Conservation (phyloP, 768 basidiomycete species). For the Lactifluus pinguis region DNA sequence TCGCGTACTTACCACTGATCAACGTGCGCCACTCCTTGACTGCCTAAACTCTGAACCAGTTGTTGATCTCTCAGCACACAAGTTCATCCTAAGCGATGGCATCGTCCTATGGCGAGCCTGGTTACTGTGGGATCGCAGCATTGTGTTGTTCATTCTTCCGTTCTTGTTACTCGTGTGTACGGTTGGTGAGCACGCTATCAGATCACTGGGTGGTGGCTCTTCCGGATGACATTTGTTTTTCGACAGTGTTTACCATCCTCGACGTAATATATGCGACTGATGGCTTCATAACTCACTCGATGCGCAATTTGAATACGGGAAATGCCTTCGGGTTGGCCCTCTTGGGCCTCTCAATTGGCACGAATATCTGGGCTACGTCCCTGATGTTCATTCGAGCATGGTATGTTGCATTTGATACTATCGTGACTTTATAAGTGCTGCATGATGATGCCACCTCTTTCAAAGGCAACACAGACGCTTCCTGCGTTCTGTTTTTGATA, state of each 20-base stretch:
- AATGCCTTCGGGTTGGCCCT: neutral
- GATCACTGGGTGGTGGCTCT: neutral
- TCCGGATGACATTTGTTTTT: neutral
- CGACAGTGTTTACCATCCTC: neutral
- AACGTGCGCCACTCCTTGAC: neutral
- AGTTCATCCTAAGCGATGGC: slow-evolving; percentile 1
- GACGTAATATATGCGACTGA: neutral
- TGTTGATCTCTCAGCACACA: neutral
- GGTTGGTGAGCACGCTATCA: neutral
- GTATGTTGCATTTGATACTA: neutral
- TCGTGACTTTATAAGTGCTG: neutral
- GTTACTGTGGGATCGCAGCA: slow-evolving; percentile 3
- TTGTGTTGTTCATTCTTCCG: neutral
- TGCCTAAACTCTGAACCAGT: neutral
- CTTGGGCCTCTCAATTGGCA: neutral
- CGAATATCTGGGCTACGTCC: slow-evolving; percentile 10
- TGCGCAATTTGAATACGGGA: neutral
- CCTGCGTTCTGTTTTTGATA: neutral
- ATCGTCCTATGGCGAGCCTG: slow-evolving; percentile 13
- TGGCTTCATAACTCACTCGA: neutral
- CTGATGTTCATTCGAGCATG: slow-evolving; percentile 7
- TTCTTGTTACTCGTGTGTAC: neutral
- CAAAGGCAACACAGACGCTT: slow-evolving; percentile 2
- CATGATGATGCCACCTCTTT: neutral
- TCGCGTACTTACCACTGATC: neutral